Percentiles rank a stretch among this genome's conserved stretches.
Evolutionary conservation across 164 flowering plant species (phyloP).

Genomic region (Houttuynia cordata): DNA sequence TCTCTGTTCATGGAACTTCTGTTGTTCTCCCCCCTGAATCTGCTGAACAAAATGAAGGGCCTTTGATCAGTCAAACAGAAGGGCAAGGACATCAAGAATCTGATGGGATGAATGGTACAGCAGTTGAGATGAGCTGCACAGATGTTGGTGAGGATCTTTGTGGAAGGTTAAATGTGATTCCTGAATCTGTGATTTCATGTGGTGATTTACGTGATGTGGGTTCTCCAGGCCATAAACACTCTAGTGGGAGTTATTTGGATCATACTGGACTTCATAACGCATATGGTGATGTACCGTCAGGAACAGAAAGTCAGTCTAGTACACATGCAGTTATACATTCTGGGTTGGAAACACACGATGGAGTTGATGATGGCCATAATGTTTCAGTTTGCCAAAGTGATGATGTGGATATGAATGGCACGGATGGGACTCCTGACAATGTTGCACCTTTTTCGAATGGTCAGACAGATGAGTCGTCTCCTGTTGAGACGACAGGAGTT

Average conservation of each 20-base stretch:
- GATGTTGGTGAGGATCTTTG: slow-evolving; percentile 42
- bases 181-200: slow-evolving; percentile 20
- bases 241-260: slow-evolving; percentile 11
- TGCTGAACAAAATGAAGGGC: slow-evolving; percentile 19
- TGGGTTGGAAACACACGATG: slow-evolving; percentile 28
- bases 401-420: slow-evolving; percentile 64
- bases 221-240: slow-evolving; percentile 14
- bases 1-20: slow-evolving; percentile 18
- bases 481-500: slow-evolving; percentile 20
- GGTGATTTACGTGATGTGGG: slow-evolving; percentile 12
- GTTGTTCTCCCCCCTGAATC: slow-evolving; percentile 3
- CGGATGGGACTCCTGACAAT: slow-evolving; percentile 26
- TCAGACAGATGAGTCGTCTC: slow-evolving; percentile 26
- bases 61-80: slow-evolving; percentile 21
- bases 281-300: slow-evolving; percentile 19
- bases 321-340: slow-evolving; percentile 18
- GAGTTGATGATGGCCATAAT: slow-evolving; percentile 17
- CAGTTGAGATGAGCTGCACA: slow-evolving; percentile 36
- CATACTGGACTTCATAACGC: slow-evolving; percentile 10
- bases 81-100: slow-evolving; percentile 20
- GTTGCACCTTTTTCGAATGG: slow-evolving; percentile 19
- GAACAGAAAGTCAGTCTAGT: slow-evolving; percentile 27
- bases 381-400: slow-evolving; percentile 21
- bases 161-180: slow-evolving; percentile 17
- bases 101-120: slow-evolving; percentile 14